phyloP scores from a whole-genome alignment of 1,284 basidiomycete species.

The Trichosporon asahii region DNA sequence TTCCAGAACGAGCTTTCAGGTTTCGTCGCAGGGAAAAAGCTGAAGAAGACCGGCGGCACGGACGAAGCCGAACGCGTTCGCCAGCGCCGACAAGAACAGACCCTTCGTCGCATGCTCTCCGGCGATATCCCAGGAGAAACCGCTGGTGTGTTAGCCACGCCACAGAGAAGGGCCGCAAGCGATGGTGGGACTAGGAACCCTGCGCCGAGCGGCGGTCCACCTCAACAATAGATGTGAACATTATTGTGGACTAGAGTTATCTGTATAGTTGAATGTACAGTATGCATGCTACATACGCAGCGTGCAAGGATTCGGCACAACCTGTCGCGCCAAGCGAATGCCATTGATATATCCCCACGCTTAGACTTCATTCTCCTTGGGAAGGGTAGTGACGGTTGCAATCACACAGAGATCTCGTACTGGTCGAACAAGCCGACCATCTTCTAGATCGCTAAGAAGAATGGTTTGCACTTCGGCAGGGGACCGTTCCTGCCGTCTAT shows the following conservation, averaged over 20 bases:
- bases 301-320: too few species aligned
- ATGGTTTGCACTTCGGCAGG: conserved; percentile 1
- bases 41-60: conserved; percentile 90
- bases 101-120: conserved; percentile 79
- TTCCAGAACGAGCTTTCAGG: conserved; percentile 75
- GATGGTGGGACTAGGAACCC: background rate
- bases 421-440: too few species aligned
- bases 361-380: too few species aligned
- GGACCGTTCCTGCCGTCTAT: conserved; percentile 9
- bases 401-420: too few species aligned
- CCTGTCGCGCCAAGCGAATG: too few species aligned
- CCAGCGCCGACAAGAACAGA: conserved; percentile 74
- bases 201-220: background rate
- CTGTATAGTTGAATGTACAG: conserved; percentile 1
- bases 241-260: background rate
- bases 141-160: conserved; percentile 5
- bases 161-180: background rate
- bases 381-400: too few species aligned
- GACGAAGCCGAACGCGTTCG: conserved; percentile 84
- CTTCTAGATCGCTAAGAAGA: background rate
- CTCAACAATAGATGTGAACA: background rate
- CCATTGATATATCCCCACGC: too few species aligned
- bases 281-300: background rate
- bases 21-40: conserved; percentile 76
- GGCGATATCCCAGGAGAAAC: conserved; percentile 25